These are phyloP conservation scores for Viola odorata DNA, from an alignment of 345 rosid genomes.

Conservation along the genomic window DNA sequence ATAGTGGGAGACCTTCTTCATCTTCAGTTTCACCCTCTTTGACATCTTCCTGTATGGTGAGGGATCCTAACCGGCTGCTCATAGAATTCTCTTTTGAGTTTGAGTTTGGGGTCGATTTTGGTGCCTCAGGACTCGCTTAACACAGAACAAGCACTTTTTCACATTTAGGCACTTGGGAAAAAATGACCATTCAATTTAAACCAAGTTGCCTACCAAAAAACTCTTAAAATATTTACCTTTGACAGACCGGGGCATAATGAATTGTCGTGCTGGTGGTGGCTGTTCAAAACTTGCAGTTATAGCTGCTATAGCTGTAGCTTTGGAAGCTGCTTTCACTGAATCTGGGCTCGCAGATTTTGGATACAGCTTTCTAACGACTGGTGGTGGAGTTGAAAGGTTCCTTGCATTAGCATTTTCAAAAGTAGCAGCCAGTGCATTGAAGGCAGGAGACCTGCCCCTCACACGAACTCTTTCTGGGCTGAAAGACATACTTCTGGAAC, in stretches of 20 bases:
- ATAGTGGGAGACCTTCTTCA: conserved; percentile 72
- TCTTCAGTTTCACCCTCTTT: conserved; percentile 92
- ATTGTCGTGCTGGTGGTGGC: conserved; percentile 57
- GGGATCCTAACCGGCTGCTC: conserved; percentile 71
- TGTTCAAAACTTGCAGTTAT: conserved; percentile 63
- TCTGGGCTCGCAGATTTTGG: conserved; percentile 90
- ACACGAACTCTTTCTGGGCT: conserved; percentile 95
- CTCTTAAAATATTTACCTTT: conserved; percentile 44
- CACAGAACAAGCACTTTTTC: conserved; percentile 17
- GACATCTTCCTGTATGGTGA: conserved; percentile 79
- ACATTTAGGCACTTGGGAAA: background rate
- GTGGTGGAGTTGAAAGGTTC: conserved; percentile 98
- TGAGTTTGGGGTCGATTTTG: conserved; percentile 45
- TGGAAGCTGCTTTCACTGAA: conserved; percentile 49
- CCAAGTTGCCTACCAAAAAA: background rate
- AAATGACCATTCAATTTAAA: background rate
- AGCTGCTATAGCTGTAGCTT: conserved; percentile 65
- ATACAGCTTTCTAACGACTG: conserved; percentile 78
- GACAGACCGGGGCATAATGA: conserved; percentile 60
- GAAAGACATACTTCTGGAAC: conserved; percentile 96
- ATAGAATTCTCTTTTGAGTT: conserved; percentile 55
- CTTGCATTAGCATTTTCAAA: conserved; percentile 77
- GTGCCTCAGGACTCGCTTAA: conserved; percentile 47
- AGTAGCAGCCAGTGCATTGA: conserved; percentile 91
- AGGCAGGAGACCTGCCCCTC: conserved; percentile 98